Base-by-base conservation (phyloP, 2,329 filamentous ascomycete species). In the Zymoseptoria crescenta region DNA sequence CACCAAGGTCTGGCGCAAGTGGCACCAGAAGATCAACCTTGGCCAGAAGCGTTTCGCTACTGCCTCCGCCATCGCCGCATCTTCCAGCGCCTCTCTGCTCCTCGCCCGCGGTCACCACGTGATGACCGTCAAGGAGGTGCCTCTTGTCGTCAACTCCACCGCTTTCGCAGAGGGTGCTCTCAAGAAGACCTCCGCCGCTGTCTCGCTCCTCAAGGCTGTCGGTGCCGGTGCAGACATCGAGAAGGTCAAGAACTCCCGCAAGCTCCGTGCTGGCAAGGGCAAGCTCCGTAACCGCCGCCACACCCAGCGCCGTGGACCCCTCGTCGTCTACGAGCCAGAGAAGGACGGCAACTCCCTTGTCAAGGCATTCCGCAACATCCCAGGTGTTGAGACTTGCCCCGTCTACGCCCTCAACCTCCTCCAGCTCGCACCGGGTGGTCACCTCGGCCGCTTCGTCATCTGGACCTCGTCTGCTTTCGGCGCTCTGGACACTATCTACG, bases 1-100 rank as follows among this genome's bases (percentile, higher is more conserved):
- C 71, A 99, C 94, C 82, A 99, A 99, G 88, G 89, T 96, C 83
- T 99, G 94, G 95, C 87, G 94, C 80, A 96, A 96, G 85, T 99
- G 94, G 95, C 94, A 99, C 86, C 86, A 96, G 85, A 97, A 97
- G 91, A 86, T 99, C 87, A 96, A 96, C 86, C 86, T 95, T 80
- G 89, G 89, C 80, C 94, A 99, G 87, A 96, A 94, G 90, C 94
- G 94, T 74, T 99, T 96, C 80, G 94, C 94, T 80, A 96, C 91
- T 75, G 91, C 91, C 78, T 99, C 94, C 74, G 94, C 94, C 75
- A 85, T 99, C 74, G 94, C 94, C 80, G 94, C 94, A 73, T 96
- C 94, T 70, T 93, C 93, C 72, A 91, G 92, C 75, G 87, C 92
- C 74, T 88, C 94, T 74, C 92, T 99, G 71, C 87, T 99, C 73